A percentile compares a stretch with the other conserved stretches of the same genome.
Evolutionary conservation across 371 early-diverging fungal genomes (phyloP).

Genomic region (Mucor velutinosus): DNA sequence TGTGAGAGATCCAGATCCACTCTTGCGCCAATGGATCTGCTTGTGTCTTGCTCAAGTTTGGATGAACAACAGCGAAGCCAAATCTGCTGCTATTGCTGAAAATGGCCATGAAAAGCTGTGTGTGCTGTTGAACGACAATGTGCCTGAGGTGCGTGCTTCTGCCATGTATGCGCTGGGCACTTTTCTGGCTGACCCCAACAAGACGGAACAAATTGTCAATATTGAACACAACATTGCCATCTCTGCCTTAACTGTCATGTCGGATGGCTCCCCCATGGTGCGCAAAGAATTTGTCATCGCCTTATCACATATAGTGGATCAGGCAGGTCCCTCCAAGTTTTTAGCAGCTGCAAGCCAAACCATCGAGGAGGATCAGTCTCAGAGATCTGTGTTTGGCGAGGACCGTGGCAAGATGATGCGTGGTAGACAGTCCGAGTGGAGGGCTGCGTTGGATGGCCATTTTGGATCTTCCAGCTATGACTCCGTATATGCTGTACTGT

Average conservation of each 20-base stretch:
- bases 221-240: conserved; percentile 73
- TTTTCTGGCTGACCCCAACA: conserved; percentile 76
- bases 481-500: conserved; percentile 66
- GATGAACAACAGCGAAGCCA: conserved; percentile 79
- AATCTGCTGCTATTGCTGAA: conserved; percentile 68
- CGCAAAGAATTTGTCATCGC: conserved; percentile 79
- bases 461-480: conserved; percentile 48
- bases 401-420: conserved; percentile 22
- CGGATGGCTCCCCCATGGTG: conserved; percentile 84
- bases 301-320: conserved; percentile 68
- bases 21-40: conserved; percentile 90
- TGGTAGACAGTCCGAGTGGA: conserved; percentile 34
- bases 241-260: conserved; percentile 60
- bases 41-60: conserved; percentile 87
- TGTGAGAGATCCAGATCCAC: conserved; percentile 76
- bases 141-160: conserved; percentile 86
- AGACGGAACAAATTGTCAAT: conserved; percentile 70
- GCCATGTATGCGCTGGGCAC: conserved; percentile 80
- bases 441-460: conserved; percentile 29
- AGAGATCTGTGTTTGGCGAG: conserved; percentile 18
- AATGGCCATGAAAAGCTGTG: conserved; percentile 74
- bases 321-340: conserved; percentile 61
- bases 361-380: conserved; percentile 58
- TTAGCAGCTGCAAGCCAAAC: conserved; percentile 68
- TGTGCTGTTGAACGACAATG: conserved; percentile 64